A percentile compares a stretch with the other conserved stretches of the same genome.
phyloP scores from a whole-genome alignment of 1,284 basidiomycete species.

The Ustilago hordei region DNA sequence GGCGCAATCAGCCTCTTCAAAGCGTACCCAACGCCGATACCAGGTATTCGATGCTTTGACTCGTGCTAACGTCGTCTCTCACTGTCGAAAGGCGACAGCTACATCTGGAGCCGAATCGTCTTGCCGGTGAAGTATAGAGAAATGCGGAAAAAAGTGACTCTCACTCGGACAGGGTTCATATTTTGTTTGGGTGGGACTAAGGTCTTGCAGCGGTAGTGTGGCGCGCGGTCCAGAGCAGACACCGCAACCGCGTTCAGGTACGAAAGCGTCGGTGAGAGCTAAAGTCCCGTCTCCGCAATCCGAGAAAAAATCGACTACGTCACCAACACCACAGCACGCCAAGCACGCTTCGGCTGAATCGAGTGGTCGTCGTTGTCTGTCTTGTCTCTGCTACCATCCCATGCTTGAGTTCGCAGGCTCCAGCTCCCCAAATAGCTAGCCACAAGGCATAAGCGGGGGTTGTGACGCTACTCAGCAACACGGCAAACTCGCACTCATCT shows the following conservation, averaged over 20 bases:
- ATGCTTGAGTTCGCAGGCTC: conserved; percentile 31
- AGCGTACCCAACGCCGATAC: too few relatives aligned
- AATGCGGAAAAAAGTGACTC: conserved; percentile 5
- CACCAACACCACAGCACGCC: conserved; percentile 1
- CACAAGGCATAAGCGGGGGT: conserved; percentile 31
- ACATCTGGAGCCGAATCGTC: neutral
- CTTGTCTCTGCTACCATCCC: conserved; percentile 13
- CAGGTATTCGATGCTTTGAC: neutral
- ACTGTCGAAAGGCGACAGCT: neutral
- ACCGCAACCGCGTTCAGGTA: neutral
- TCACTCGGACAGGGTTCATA: conserved; percentile 1
- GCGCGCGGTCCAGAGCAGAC: neutral
- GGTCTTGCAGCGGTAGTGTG: neutral
- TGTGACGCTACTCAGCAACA: conserved; percentile 25
- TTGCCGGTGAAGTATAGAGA: conserved; percentile 1
- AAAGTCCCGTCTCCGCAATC: conserved; percentile 9
- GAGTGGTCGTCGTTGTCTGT: neutral
- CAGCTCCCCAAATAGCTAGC: conserved; percentile 33
- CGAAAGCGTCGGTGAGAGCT: neutral
- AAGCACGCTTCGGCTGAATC: conserved; percentile 1
- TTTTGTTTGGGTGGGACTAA: neutral
- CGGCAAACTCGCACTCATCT: neutral
- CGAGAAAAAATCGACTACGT: conserved; percentile 8
- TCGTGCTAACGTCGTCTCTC: neutral
- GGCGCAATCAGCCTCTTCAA: neutral